Percentiles rank a stretch among this genome's conserved stretches.
phyloP scores from a whole-genome alignment of 257 asterid species.

The Handroanthus guayacan region DNA sequence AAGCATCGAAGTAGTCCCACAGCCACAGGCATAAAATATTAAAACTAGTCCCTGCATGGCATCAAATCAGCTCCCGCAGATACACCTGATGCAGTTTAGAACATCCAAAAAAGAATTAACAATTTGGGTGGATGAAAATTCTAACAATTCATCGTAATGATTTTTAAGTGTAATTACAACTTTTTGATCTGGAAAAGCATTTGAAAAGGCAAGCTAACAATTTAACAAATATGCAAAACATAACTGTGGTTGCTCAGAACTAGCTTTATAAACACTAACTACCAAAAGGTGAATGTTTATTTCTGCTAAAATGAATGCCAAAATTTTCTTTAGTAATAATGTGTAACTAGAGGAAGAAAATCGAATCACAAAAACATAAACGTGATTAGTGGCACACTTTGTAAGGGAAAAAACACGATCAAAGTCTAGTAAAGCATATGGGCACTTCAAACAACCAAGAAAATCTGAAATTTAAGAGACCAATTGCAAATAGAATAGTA shows the following conservation, averaged over 20 bases:
- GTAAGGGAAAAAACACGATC: neutral
- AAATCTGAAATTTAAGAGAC: conserved; percentile 4
- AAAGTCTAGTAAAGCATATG: neutral
- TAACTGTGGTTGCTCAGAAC: neutral
- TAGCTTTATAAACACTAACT: neutral
- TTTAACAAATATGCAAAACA: conserved; percentile 19
- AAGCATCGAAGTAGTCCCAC: conserved; percentile 23
- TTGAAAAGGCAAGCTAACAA: conserved; percentile 3
- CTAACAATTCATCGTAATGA: neutral
- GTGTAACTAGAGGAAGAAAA: neutral
- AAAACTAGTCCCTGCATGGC: conserved; percentile 9
- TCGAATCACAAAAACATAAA: neutral
- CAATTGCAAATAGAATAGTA: neutral
- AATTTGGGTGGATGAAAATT: neutral
- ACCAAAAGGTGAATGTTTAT: conserved; percentile 7
- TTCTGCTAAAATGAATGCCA: conserved; percentile 3
- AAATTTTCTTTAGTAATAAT: neutral
- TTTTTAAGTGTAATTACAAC: conserved; percentile 1
- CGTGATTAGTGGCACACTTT: neutral
- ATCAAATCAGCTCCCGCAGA: conserved; percentile 35
- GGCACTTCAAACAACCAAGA: neutral
- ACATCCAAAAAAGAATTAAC: neutral
- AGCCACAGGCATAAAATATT: no score
- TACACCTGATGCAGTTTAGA: conserved; percentile 24
- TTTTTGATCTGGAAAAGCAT: conserved; percentile 20